Conservation (phyloP, 208 protist species). For the Acanthamoeba castellanii region DNA sequence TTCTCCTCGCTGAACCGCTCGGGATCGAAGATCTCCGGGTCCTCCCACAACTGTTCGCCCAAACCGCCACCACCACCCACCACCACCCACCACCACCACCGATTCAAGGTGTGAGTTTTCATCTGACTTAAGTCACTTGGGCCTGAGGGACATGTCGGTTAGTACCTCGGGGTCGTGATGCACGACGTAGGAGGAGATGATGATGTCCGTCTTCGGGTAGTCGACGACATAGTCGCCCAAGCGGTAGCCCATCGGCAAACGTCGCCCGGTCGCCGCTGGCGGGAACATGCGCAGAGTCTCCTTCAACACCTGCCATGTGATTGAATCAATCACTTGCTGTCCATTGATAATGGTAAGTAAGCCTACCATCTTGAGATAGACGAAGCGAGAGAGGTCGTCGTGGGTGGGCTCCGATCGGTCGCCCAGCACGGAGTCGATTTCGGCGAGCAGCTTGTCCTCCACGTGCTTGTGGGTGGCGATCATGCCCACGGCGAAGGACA, state of each 20-base stretch:
- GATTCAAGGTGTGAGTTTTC: too few species aligned
- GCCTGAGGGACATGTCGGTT: too few species aligned
- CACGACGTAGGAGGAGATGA: conserved; percentile 65
- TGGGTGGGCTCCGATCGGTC: conserved; percentile 43
- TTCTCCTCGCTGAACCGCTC: conserved; percentile 72
- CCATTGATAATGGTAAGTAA: not conserved
- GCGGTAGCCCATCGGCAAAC: conserved; percentile 42
- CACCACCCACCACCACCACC: too few species aligned
- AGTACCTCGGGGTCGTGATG: conserved; percentile 60
- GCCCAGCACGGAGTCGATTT: conserved; percentile 60
- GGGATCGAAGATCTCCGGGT: conserved; percentile 75
- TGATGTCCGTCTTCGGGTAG: conserved; percentile 45
- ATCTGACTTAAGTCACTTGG: not conserved
- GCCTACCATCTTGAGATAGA: conserved; percentile 66
- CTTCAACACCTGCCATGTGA: conserved; percentile 59
- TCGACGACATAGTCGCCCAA: conserved; percentile 51
- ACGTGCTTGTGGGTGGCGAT: conserved; percentile 38
- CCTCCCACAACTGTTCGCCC: not conserved
- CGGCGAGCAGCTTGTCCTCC: conserved; percentile 29
- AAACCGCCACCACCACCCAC: not conserved
- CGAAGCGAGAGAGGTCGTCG: conserved; percentile 55
- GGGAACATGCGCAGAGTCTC: conserved; percentile 70
- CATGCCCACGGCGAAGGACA: conserved; percentile 58
- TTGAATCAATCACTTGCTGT: not conserved
- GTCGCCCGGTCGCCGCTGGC: conserved; percentile 39